These are phyloP conservation scores for Cryphonectria naterciae DNA, from an alignment of 2,329 filamentous ascomycete genomes.

Conservation along the genomic window DNA sequence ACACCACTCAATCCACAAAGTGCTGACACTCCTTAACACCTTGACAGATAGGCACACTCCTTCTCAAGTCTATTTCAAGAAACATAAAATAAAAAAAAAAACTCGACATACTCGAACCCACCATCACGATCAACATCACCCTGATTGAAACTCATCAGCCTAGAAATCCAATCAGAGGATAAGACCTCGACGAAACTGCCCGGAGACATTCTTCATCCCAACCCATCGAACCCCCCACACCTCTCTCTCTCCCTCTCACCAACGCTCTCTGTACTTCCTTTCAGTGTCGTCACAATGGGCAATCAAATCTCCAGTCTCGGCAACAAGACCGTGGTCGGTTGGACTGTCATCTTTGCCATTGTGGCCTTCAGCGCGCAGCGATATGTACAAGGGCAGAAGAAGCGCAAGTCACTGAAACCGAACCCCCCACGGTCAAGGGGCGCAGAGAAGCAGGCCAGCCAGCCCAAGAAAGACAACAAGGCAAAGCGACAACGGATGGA, in stretches of 20 bases:
- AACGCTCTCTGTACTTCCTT: slow-evolving; percentile 7
- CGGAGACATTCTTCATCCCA: slow-evolving; percentile 2
- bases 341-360: slow-evolving; percentile 37
- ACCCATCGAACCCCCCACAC: neutral
- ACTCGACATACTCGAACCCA: neutral
- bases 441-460: slow-evolving; percentile 39
- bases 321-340: slow-evolving; percentile 36
- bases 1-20: neutral
- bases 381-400: slow-evolving; percentile 32
- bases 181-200: neutral
- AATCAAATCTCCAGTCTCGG: slow-evolving; percentile 38
- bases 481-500: slow-evolving; percentile 47
- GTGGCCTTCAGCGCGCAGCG: slow-evolving; percentile 33
- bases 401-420: slow-evolving; percentile 34
- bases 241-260: neutral
- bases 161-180: neutral
- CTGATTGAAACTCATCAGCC: neutral
- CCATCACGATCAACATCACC: neutral
- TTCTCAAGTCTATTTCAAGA: neutral
- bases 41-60: neutral
- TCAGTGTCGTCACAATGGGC: slow-evolving; percentile 37
- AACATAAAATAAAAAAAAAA: no score
- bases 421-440: slow-evolving; percentile 34
- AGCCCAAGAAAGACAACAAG: slow-evolving; percentile 43
- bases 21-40: neutral